Percentiles rank a stretch among this genome's conserved stretches.
phyloP scores from a whole-genome alignment of 2,329 filamentous ascomycete genomes.

The Fusarium sp. region DNA sequence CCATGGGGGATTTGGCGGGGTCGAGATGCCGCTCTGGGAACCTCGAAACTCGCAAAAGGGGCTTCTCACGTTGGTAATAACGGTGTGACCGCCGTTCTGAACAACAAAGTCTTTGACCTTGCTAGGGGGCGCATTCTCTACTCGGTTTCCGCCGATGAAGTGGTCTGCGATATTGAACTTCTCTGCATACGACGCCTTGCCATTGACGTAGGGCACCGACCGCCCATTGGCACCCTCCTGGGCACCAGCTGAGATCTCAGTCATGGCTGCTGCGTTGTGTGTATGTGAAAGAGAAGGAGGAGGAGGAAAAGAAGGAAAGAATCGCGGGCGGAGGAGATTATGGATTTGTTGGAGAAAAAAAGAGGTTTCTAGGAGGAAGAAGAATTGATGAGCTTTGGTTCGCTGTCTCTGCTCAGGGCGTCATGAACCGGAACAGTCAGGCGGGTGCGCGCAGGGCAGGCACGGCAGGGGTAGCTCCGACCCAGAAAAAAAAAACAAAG shows the following conservation, averaged over 20 bases:
- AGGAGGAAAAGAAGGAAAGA: constrained; percentile 6
- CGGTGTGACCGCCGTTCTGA: constrained; percentile 90
- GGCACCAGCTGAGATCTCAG: constrained; percentile 57
- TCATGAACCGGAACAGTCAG: constrained; percentile 43
- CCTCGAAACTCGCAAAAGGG: neutral
- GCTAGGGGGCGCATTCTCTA: constrained; percentile 84
- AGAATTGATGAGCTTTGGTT: constrained; percentile 30
- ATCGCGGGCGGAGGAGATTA: constrained; percentile 19
- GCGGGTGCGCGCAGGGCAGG: constrained; percentile 30
- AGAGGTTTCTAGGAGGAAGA: constrained; percentile 18
- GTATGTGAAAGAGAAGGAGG: constrained; percentile 39
- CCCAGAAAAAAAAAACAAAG: constrained; percentile 36
- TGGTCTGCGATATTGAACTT: constrained; percentile 88
- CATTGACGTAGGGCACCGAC: constrained; percentile 66
- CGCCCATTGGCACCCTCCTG: constrained; percentile 58
- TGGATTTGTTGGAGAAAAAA: constrained; percentile 28
- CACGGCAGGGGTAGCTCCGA: constrained; percentile 44
- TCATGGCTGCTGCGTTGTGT: constrained; percentile 56
- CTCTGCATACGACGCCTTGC: constrained; percentile 77
- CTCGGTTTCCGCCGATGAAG: constrained; percentile 94
- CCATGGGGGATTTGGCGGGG: constrained; percentile 10
- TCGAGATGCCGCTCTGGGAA: neutral
- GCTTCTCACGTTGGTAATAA: constrained; percentile 91
- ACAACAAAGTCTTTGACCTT: constrained; percentile 97
- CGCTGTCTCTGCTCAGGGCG: constrained; percentile 40